These are phyloP conservation scores for Cyclanthera cordifolia DNA, from an alignment of 306 rosid genomes.

Conservation along the genomic window DNA sequence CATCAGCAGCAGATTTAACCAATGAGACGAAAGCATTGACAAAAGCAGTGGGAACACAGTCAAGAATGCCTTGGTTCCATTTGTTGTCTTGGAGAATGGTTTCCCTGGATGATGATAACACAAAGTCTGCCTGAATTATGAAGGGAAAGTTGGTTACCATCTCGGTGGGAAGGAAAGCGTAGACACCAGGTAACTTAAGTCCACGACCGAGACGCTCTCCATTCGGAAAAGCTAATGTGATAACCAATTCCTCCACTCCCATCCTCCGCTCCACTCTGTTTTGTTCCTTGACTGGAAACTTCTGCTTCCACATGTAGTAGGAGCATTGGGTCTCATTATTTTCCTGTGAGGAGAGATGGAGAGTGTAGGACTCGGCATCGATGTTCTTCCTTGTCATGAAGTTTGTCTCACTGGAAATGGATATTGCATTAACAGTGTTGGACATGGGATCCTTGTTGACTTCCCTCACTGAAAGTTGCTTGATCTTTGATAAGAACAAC, in stretches of 20 bases:
- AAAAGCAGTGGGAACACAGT: constrained; percentile 50
- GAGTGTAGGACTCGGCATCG: constrained; percentile 57
- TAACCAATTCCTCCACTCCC: constrained; percentile 45
- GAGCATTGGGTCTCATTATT: constrained; percentile 27
- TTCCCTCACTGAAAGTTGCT: constrained; percentile 48
- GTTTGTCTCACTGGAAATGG: constrained; percentile 44
- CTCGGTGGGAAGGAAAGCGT: constrained; percentile 66
- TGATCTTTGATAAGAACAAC: constrained; percentile 58
- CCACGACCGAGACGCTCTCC: constrained; percentile 39
- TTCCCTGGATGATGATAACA: constrained; percentile 64
- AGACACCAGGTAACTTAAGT: constrained; percentile 29
- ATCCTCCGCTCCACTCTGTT: constrained; percentile 37
- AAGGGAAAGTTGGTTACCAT: constrained; percentile 66
- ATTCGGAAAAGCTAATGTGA: constrained; percentile 55
- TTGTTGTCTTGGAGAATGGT: constrained; percentile 46
- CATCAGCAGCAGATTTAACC: constrained; percentile 16
- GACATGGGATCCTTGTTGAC: constrained; percentile 24
- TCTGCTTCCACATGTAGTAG: constrained; percentile 63
- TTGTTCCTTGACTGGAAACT: constrained; percentile 40
- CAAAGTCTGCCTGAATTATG: constrained; percentile 67
- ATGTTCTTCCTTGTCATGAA: constrained; percentile 36
- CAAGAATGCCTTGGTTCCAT: constrained; percentile 74
- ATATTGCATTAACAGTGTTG: constrained; percentile 34
- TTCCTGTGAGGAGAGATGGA: constrained; percentile 36
- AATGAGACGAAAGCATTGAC: constrained; percentile 42